Conservation (phyloP, 2,329 filamentous ascomycete species). For the Xylaria sp. region DNA sequence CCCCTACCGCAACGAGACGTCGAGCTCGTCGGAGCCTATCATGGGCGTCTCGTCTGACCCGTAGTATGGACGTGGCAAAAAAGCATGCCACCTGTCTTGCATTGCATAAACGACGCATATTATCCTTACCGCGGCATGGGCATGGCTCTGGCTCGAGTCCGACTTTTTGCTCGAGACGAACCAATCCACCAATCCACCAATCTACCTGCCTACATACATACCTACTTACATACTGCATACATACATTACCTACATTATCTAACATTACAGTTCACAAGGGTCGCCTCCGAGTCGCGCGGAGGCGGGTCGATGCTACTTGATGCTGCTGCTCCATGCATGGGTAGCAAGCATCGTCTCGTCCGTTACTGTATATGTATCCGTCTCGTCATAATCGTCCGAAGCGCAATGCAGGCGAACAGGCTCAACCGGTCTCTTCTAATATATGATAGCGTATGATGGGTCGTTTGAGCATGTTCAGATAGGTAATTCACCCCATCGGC, state of each 20-base stretch:
- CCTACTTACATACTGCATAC: neutral
- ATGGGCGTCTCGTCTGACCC: conserved; percentile 32
- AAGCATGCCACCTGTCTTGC: conserved; percentile 52
- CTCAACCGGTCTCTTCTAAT: neutral
- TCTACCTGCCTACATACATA: neutral
- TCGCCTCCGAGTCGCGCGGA: neutral
- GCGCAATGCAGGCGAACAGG: neutral
- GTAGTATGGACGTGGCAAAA: conserved; percentile 48
- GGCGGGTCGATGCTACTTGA: neutral
- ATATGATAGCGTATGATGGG: too few species aligned
- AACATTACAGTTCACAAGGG: neutral
- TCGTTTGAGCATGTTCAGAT: neutral
- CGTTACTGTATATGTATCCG: neutral
- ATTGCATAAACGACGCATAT: conserved; percentile 52
- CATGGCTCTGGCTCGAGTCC: conserved; percentile 12
- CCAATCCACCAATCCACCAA: neutral
- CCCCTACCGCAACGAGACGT: conserved; percentile 24
- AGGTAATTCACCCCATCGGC: neutral
- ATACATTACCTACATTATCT: too few species aligned
- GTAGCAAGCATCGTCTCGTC: neutral
- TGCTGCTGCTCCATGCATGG: neutral
- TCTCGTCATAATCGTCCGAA: neutral
- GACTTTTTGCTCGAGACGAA: conserved; percentile 13
- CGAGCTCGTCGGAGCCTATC: conserved; percentile 34
- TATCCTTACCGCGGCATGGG: conserved; percentile 24